Conservation (phyloP, 345 rosid genomes). For the Brassica cretica region DNA sequence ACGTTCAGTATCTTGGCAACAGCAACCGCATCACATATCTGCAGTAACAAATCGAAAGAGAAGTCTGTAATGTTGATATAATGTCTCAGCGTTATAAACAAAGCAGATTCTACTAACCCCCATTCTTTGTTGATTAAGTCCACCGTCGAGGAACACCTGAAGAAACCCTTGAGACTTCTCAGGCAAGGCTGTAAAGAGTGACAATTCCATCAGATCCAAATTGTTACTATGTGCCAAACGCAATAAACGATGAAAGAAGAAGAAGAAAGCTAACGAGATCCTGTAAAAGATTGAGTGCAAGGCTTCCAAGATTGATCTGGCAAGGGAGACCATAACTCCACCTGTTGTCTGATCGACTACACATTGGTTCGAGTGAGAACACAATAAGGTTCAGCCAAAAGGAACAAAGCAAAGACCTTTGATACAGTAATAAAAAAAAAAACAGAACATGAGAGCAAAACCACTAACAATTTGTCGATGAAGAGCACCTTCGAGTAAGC, state of each 20-base stretch:
- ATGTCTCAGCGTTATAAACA: not conserved
- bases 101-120: constrained; percentile 58
- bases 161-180: constrained; percentile 65
- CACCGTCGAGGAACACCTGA: constrained; percentile 96
- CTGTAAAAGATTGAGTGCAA: constrained; percentile 45
- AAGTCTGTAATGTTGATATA: not conserved
- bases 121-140: constrained; percentile 97
- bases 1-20: constrained; percentile 89
- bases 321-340: constrained; percentile 87
- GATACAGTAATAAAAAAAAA: not conserved
- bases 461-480: constrained; percentile 58
- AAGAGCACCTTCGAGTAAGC: constrained; percentile 66
- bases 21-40: constrained; percentile 99
- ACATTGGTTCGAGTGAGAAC: not conserved
- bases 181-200: constrained; percentile 52
- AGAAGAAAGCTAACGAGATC: constrained; percentile 7
- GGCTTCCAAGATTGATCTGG: constrained; percentile 82
- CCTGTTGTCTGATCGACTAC: constrained; percentile 62
- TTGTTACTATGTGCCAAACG: constrained; percentile 1
- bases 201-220: not conserved
- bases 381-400: not conserved
- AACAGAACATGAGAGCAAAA: constrained; percentile 16
- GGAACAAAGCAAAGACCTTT: not conserved
- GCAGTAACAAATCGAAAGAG: constrained; percentile 3
- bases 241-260: not conserved